Conservation (phyloP, 106 monocot genomes). For the Acanthochlamys bracteata region DNA sequence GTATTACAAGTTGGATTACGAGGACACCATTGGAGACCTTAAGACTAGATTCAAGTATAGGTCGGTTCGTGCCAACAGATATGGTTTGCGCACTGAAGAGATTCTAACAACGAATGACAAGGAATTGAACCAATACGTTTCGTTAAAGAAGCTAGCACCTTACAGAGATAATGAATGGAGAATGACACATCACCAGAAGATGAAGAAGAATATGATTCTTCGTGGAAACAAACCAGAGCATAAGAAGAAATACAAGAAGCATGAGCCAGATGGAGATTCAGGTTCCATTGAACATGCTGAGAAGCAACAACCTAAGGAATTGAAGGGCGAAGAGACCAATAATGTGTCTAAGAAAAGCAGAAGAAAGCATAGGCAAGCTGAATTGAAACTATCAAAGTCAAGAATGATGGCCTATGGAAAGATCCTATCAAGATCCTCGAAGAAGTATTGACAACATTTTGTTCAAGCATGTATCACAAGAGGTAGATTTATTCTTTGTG, state of each 20-base stretch:
- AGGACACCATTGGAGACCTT: constrained; percentile 86
- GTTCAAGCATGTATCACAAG: neutral
- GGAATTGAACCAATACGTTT: constrained; percentile 93
- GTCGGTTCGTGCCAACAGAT: constrained; percentile 51
- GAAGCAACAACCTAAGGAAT: constrained; percentile 15
- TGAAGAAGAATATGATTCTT: constrained; percentile 51
- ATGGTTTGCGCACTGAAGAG: constrained; percentile 59
- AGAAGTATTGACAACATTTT: constrained; percentile 22
- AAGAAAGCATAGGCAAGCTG: constrained; percentile 36
- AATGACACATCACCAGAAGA: constrained; percentile 69
- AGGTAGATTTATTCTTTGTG: neutral
- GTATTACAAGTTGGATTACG: constrained; percentile 98
- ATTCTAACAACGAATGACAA: constrained; percentile 68
- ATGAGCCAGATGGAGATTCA: neutral
- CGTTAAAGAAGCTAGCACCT: constrained; percentile 80
- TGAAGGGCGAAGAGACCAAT: constrained; percentile 20
- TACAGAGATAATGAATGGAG: constrained; percentile 83
- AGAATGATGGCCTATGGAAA: constrained; percentile 60
- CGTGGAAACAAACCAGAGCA: constrained; percentile 21
- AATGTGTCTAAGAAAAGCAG: constrained; percentile 26
- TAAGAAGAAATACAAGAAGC: constrained; percentile 23
- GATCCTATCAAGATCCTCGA: constrained; percentile 26
- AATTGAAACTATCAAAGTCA: constrained; percentile 37
- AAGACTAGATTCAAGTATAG: constrained; percentile 91
- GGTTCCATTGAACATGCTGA: constrained; percentile 5